A percentile compares a stretch with the other conserved stretches of the same genome.
phyloP scores from a whole-genome alignment of 2,329 filamentous ascomycete species.

The Penicillium sp. region DNA sequence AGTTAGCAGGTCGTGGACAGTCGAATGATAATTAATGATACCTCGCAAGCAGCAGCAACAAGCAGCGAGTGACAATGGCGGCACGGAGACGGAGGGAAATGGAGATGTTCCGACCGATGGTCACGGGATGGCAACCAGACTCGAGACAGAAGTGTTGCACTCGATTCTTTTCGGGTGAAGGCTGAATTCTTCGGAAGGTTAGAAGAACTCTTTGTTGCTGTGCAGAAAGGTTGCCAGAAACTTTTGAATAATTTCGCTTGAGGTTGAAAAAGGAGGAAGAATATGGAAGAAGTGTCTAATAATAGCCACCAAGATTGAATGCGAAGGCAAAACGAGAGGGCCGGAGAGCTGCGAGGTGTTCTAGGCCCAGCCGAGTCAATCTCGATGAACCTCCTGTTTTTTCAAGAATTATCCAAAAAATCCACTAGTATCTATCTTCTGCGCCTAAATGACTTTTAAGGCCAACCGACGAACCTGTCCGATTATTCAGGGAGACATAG shows the following conservation, averaged over 20 bases:
- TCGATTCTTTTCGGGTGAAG: neutral
- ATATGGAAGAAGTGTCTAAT: conserved; percentile 14
- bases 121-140: conserved; percentile 12
- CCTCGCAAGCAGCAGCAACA: conserved; percentile 4
- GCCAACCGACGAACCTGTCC: neutral
- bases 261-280: conserved; percentile 2
- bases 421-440: neutral
- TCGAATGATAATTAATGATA: conserved; percentile 12
- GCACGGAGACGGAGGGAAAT: conserved; percentile 9
- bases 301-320: conserved; percentile 14
- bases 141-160: neutral
- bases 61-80: conserved; percentile 8
- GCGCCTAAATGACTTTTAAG: neutral
- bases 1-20: conserved; percentile 3
- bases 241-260: neutral
- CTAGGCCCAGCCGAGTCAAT: conserved; percentile 7
- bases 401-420: conserved; percentile 3
- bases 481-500: neutral
- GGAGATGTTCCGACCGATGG: conserved; percentile 21
- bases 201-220: neutral
- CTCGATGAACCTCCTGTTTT: neutral
- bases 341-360: conserved; percentile 2
- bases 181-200: neutral
- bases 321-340: conserved; percentile 1
- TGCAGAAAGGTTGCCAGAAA: neutral